Conservation (phyloP, 73 alveolate genomes). For the Paramecium pentaurelia region DNA sequence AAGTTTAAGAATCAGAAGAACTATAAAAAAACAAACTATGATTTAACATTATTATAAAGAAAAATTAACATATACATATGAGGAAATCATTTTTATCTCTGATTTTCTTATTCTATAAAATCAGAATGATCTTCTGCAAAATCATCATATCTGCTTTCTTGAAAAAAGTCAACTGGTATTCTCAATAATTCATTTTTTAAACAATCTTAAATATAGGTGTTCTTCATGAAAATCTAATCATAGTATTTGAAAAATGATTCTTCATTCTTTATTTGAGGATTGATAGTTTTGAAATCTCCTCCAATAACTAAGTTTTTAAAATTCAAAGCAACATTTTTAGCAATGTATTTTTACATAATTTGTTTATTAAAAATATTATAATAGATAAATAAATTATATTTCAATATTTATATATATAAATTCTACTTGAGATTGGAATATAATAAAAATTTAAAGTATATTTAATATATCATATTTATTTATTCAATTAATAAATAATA, state of each 20-base stretch:
- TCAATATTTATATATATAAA: not conserved
- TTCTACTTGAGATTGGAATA: not conserved
- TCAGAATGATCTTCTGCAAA: conserved; percentile 36
- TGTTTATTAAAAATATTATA: not conserved
- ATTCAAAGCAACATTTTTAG: not conserved
- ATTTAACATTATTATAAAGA: not conserved
- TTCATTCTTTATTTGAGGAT: not conserved
- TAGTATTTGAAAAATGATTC: not conserved
- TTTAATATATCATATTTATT: not conserved
- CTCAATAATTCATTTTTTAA: not conserved
- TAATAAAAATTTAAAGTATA: not conserved
- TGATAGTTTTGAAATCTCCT: not conserved
- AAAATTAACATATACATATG: not conserved
- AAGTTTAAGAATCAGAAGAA: conserved; percentile 63
- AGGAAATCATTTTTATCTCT: not conserved
- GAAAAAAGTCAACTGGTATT: not conserved
- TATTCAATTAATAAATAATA: not conserved
- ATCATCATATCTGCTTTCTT: conserved; percentile 14
- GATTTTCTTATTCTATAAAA: not conserved
- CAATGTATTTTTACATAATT: conserved; percentile 34
- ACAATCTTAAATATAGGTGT: not conserved
- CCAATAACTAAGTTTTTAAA: not conserved
- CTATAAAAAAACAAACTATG: conserved; percentile 50
- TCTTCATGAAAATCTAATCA: not conserved
- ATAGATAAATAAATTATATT: not conserved